Percentiles rank a stretch among this genome's conserved stretches.
phyloP scores from a whole-genome alignment of 2,329 filamentous ascomycete genomes.

The Fusarium aywerte region DNA sequence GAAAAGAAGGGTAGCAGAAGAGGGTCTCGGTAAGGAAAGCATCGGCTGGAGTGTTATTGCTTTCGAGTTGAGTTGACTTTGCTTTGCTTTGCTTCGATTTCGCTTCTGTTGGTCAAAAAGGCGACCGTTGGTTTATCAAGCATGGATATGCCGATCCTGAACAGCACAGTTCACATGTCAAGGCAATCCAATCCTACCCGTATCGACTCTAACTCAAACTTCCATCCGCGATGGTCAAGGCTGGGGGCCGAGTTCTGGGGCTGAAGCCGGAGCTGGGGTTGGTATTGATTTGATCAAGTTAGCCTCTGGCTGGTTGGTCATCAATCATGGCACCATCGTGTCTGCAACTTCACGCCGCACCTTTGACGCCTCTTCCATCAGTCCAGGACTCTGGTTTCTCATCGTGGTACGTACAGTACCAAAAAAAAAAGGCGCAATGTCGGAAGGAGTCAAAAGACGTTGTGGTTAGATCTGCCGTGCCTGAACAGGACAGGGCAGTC shows the following conservation, averaged over 20 bases:
- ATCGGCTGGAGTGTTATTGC: conserved; percentile 4
- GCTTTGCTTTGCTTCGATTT: not conserved
- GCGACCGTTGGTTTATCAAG: conserved; percentile 2
- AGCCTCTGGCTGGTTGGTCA: not conserved
- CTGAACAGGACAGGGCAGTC: not conserved
- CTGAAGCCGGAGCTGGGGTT: conserved; percentile 23
- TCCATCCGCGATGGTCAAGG: conserved; percentile 1
- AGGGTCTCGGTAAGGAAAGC: conserved; percentile 4
- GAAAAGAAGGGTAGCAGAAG: conserved; percentile 2
- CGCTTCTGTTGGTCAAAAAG: not conserved
- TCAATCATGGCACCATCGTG: conserved; percentile 24
- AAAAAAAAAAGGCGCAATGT: not conserved
- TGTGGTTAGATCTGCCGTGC: conserved; percentile 6
- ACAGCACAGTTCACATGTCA: conserved; percentile 3
- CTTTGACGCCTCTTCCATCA: conserved; percentile 29
- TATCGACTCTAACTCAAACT: not conserved
- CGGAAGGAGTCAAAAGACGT: not conserved
- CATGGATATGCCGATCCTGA: conserved; percentile 12
- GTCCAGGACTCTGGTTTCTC: conserved; percentile 9
- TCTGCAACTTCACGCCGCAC: conserved; percentile 27
- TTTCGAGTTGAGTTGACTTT: not conserved
- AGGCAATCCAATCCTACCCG: not conserved
- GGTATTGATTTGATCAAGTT: conserved; percentile 3
- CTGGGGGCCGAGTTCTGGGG: conserved; percentile 6
- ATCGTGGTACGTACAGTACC: no score